Percentiles rank a stretch among this genome's conserved stretches.
These are phyloP conservation scores for Salvia miltiorrhiza DNA, from an alignment of 257 asterid genomes.

Conservation along the genomic window DNA sequence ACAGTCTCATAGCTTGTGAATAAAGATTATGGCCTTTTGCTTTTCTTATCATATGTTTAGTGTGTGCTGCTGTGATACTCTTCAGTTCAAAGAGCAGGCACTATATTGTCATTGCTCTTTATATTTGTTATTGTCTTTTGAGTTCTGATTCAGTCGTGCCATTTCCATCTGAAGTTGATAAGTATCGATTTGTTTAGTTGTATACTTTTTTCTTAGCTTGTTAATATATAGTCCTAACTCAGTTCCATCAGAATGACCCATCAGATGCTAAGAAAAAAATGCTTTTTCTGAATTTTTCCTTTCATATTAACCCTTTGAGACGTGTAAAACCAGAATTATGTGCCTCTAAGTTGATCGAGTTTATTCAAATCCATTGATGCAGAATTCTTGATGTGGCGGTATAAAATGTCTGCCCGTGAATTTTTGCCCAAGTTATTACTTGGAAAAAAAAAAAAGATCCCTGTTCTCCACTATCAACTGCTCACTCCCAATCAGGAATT, in stretches of 20 bases:
- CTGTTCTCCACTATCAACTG: background rate
- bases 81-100: background rate
- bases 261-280: background rate
- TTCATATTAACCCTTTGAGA: background rate
- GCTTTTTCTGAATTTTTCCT: slow-evolving; percentile 4
- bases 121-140: background rate
- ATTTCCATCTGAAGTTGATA: background rate
- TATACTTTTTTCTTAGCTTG: background rate
- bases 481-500: background rate
- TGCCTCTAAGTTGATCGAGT: background rate
- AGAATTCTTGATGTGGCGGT: background rate
- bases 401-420: background rate
- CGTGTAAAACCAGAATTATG: background rate
- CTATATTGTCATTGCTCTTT: background rate
- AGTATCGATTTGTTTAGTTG: background rate
- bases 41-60: background rate
- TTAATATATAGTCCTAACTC: background rate
- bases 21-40: background rate
- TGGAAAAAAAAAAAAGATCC: background rate
- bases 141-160: background rate
- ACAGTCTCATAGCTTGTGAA: background rate
- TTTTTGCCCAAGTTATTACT: background rate
- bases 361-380: background rate
- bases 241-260: background rate
- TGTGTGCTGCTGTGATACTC: slow-evolving; percentile 8